Base-by-base conservation (phyloP, 768 basidiomycete species). In the Psilocybe cyanescens region DNA sequence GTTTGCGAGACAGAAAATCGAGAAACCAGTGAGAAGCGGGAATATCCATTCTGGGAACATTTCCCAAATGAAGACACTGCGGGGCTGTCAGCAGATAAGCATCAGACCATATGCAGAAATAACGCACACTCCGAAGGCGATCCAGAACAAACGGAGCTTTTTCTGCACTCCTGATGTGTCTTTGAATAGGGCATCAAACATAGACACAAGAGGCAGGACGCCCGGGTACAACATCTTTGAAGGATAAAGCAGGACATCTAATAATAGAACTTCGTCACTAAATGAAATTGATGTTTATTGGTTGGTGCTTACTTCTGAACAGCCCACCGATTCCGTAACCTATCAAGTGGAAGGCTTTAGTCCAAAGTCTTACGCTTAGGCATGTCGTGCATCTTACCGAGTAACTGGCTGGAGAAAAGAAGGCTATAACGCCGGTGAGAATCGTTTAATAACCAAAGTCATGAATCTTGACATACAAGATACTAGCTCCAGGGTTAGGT, bases 241-340 rank as follows among this genome's bases (percentile, higher is more conserved):
- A 1, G 83, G 83, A 68, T 86, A 85, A 8, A 86, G 68, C 29
- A 83, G 69, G 16, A 81, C 74, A 17, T 73, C 80, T 81, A 31
- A 29, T n/a, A 8, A n/a, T 16, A 37, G 19, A 19, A 12, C 16
- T 31, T 11, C 2, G 33, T 30, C 4, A 54, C 30, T 28, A 19
- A 28, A 46, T 46, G 53, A 39, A 54, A 19, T 5, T 54, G 8
- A 3, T 24, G 24, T 14, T 59, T 47, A 3, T 39, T 30, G 11
- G 24, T 11, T 29, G n/a, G 2, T 24, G 65, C 78, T 64, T 58
- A 83, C 83, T 63, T 73, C 81, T 76, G 67, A 86, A 75, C 51
- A 84, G 64, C 37, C 84, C 85, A 61, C 81, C 82, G n/a, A 86
- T 79, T 2, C 84, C 84, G 56, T 85, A 86, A 12, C 85, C 85